A percentile compares a stretch with the other conserved stretches of the same genome.
Conservation (phyloP, 495 filamentous ascomycete species). For the Penicillium verhagenii region DNA sequence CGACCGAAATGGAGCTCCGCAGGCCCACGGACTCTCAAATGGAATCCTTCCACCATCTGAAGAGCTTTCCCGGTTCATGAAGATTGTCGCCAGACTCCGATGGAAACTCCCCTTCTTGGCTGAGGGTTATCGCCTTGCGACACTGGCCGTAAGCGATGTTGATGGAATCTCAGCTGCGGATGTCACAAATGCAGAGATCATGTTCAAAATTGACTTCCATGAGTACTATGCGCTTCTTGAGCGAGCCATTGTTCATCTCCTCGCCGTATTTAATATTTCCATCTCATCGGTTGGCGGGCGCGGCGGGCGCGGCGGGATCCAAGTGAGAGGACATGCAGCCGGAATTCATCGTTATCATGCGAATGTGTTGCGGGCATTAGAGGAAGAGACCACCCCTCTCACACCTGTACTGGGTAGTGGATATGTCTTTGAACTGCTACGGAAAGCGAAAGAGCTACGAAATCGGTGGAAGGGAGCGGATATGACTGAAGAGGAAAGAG, state of each 20-base stretch:
- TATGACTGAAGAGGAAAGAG: constrained; percentile 35
- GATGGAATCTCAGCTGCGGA: constrained; percentile 8
- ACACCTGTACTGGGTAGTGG: constrained; percentile 48
- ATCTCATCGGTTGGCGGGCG: constrained; percentile 28
- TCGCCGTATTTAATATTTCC: constrained; percentile 54
- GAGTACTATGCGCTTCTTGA: constrained; percentile 69
- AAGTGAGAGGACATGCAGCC: neutral
- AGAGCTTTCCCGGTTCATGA: constrained; percentile 54
- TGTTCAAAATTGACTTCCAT: constrained; percentile 71
- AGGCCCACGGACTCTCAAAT: constrained; percentile 3
- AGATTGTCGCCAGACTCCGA: constrained; percentile 54
- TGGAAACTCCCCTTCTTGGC: constrained; percentile 62
- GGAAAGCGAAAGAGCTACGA: constrained; percentile 60
- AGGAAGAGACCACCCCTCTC: constrained; percentile 49
- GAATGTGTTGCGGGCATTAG: constrained; percentile 59
- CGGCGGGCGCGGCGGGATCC: neutral
- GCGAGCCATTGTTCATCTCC: constrained; percentile 59
- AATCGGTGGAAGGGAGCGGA: constrained; percentile 67
- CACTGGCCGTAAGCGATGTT: constrained; percentile 17
- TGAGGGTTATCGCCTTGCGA: constrained; percentile 49
- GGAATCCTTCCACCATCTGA: constrained; percentile 28
- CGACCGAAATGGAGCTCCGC: neutral
- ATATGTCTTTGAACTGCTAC: constrained; percentile 47
- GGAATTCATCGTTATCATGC: constrained; percentile 58
- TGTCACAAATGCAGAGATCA: constrained; percentile 49